Conservation (phyloP, 208 protist species). For the Tritrichomonas foetus region DNA sequence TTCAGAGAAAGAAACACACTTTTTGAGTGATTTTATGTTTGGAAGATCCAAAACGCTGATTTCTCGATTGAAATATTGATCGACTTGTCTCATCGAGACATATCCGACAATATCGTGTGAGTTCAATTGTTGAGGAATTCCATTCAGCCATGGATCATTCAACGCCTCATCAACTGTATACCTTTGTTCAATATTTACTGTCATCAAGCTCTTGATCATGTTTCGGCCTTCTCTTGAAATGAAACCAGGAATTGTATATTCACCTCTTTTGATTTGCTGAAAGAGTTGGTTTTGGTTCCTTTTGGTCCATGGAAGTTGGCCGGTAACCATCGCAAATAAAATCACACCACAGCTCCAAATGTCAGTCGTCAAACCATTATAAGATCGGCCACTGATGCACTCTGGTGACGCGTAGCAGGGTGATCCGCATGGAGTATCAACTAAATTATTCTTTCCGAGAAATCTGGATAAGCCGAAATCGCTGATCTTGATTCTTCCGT, state of each 20-base stretch:
- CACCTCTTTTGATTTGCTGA: not conserved
- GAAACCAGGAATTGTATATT: not conserved
- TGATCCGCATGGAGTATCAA: not conserved
- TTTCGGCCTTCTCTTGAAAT: not conserved
- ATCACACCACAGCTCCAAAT: too few species aligned
- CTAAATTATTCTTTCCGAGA: not conserved
- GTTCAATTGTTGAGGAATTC: not conserved
- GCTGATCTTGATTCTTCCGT: not conserved
- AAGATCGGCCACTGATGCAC: not conserved
- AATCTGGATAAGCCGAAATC: not conserved
- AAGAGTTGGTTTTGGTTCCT: not conserved
- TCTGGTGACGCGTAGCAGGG: too few species aligned
- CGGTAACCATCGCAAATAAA: too few species aligned
- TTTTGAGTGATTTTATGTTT: too few species aligned
- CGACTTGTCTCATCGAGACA: not conserved
- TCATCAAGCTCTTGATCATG: not conserved
- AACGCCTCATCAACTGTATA: not conserved
- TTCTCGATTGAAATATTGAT: not conserved
- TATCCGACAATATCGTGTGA: not conserved
- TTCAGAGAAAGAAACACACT: too few species aligned
- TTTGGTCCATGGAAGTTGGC: too few species aligned
- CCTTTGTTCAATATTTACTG: not conserved
- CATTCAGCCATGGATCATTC: not conserved
- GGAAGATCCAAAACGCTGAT: too few species aligned
- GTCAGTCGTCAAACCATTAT: not conserved